A percentile compares a stretch with the other conserved stretches of the same genome.
These are phyloP conservation scores for Kwoniella botswanensis DNA, from an alignment of 768 basidiomycete genomes.

Conservation along the genomic window DNA sequence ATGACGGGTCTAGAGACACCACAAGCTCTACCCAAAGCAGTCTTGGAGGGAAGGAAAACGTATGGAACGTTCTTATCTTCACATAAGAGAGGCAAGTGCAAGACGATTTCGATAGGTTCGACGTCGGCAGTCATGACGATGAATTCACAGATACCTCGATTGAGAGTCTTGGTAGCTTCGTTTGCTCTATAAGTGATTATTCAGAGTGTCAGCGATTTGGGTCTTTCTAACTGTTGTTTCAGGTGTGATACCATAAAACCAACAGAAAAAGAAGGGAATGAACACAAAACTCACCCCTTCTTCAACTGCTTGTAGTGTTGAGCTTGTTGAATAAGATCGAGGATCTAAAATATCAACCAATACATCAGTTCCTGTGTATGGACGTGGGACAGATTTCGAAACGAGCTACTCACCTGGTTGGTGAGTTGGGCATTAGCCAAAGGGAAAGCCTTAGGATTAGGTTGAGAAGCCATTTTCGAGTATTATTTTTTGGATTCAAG, in stretches of 20 bases:
- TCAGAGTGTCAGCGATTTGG: no score
- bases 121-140: constrained; percentile 91
- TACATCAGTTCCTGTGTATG: constrained; percentile 8
- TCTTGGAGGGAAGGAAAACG: constrained; percentile 92
- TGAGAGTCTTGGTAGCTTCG: constrained; percentile 98
- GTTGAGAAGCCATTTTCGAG: constrained; percentile 59
- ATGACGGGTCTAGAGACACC: constrained; percentile 95
- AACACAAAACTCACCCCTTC: constrained; percentile 65
- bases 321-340: constrained; percentile 94
- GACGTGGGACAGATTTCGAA: neutral
- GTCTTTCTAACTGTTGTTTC: no score
- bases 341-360: constrained; percentile 66
- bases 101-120: constrained; percentile 94
- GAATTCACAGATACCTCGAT: constrained; percentile 97
- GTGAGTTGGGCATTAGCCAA: constrained; percentile 83
- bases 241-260: no score
- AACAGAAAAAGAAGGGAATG: no score
- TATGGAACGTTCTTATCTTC: constrained; percentile 99
- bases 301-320: constrained; percentile 97
- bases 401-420: constrained; percentile 71
- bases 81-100: constrained; percentile 94
- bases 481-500: constrained; percentile 7
- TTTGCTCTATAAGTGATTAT: constrained; percentile 70
- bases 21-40: constrained; percentile 92
- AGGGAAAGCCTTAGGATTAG: constrained; percentile 82